These are phyloP conservation scores for Umbellularia californica DNA, from an alignment of 164 flowering plant genomes.

Conservation along the genomic window DNA sequence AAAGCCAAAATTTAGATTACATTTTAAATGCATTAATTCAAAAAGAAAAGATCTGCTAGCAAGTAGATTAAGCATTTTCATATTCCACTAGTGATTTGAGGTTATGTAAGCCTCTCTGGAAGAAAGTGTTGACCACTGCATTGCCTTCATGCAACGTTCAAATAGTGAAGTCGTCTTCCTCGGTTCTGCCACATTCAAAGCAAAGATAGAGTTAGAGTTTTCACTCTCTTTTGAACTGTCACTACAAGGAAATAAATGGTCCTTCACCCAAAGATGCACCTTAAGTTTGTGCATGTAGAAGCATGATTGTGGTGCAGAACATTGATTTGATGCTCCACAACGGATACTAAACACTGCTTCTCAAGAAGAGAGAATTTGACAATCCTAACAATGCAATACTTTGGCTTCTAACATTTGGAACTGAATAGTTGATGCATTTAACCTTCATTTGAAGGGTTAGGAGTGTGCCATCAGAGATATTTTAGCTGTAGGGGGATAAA, in stretches of 20 bases:
- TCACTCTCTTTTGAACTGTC: neutral
- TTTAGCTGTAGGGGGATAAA: neutral
- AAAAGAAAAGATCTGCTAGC: neutral
- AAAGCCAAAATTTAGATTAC: neutral
- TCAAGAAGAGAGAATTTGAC: neutral
- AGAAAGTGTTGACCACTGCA: neutral
- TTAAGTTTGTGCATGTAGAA: neutral
- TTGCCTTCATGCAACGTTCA: neutral
- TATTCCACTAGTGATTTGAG: neutral
- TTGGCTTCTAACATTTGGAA: neutral
- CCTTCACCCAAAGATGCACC: neutral
- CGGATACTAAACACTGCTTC: neutral
- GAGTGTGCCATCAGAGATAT: neutral
- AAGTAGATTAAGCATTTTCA: neutral
- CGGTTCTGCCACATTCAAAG: neutral
- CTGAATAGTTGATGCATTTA: neutral
- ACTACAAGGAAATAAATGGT: neutral
- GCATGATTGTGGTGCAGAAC: neutral
- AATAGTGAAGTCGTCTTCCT: neutral
- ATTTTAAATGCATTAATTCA: neutral
- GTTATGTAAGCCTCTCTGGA: neutral
- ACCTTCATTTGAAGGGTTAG: neutral
- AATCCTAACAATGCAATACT: neutral
- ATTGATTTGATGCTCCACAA: neutral
- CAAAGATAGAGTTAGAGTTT: neutral